Base-by-base conservation (phyloP, 2,329 filamentous ascomycete genomes). In the Diaporthe caulivora region DNA sequence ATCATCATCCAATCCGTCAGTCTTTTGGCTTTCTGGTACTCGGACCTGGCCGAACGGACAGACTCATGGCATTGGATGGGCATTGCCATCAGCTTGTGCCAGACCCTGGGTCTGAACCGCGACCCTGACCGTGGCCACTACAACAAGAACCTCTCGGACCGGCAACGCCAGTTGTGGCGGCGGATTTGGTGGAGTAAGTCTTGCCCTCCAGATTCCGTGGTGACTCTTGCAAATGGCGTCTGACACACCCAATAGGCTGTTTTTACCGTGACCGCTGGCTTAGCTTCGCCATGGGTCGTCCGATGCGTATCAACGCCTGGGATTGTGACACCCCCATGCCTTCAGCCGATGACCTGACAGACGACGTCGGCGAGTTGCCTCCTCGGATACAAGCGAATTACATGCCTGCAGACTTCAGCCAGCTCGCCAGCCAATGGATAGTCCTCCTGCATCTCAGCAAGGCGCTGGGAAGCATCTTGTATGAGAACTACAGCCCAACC, bases 21-120 rank as follows among this genome's bases (percentile, higher is more conserved):
- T 15, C 49, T 51, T 6, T 26, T 51, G 49, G 49, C 49, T 9
- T 51, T 51, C 24, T 51, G 49, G 49, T 51, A 51, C 49, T 51
- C 49, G 24, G 49, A 51, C 49, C 24, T 51, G 13, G 49, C 49
- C 0, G 49, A 51, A n/a, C 49, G 49, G 5, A 51, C 49, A 51
- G 49, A 51, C 49, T 51, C 49, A 24, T 51, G 49, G 49, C 49
- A 51, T 24, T 51, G 49, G 49, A 51, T 51, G 49, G 49, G 49
- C 13, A 51, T 51, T 26, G 49, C 49, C n/a, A 51, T 51, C 49
- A 51, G 49, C 49, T 51, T 51, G n/a, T 51, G 49, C 9, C 49
- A 51, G 21, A 51, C 49, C 11, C 49, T 51, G 10, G 49, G 49
- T 4, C 49, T 51, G 2, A 51, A 51, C 24, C 49, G 49, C 24